Conservation (phyloP, 202 grass and related monocot species). For the Eragrostis tef region DNA sequence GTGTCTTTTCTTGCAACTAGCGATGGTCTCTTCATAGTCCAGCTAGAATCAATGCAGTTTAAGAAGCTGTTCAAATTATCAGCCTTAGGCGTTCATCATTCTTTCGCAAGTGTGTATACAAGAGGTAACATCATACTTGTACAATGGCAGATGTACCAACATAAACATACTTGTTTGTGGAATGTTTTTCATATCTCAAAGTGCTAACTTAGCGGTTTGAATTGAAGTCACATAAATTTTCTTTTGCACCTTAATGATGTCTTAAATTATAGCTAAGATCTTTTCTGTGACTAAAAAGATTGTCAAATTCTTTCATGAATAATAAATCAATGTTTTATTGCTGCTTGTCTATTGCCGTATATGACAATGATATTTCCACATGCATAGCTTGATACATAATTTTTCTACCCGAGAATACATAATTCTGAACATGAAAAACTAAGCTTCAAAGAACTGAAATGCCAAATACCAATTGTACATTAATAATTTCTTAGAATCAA, state of each 20-base stretch:
- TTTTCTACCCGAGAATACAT: neutral
- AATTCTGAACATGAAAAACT: neutral
- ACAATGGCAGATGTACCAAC: neutral
- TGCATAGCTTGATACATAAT: neutral
- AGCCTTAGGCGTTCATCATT: neutral
- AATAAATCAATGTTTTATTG: neutral
- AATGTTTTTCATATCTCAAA: neutral
- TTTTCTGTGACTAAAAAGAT: neutral
- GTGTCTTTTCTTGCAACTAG: neutral
- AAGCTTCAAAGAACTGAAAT: neutral
- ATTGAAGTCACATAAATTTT: neutral
- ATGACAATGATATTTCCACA: neutral
- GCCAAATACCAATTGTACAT: neutral
- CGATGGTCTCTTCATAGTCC: neutral
- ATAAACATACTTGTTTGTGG: too few species aligned
- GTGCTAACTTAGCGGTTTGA: neutral
- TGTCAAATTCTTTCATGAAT: neutral
- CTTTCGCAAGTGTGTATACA: neutral
- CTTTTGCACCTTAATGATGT: neutral
- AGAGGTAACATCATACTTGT: slow-evolving; percentile 6
- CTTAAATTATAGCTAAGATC: neutral
- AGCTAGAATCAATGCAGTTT: slow-evolving; percentile 11
- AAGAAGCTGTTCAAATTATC: neutral
- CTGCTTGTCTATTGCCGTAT: neutral
- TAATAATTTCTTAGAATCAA: neutral